Conservation (phyloP, 371 early-diverging fungal species). For the Chytridium lagenaria region DNA sequence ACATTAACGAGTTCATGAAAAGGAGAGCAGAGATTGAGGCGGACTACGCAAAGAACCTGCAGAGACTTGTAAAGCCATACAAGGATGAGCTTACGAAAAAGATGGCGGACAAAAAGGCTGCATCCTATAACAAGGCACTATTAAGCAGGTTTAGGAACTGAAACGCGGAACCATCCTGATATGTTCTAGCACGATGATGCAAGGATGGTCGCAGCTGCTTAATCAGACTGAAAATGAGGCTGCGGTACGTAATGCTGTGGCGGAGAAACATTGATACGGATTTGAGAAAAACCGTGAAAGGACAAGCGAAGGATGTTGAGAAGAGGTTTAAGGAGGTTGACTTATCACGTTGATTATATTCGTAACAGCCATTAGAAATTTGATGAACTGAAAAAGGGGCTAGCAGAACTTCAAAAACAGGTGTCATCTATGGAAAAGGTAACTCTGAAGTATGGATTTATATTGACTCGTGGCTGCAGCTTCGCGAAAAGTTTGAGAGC, state of each 20-base stretch:
- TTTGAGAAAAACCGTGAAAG: constrained; percentile 45
- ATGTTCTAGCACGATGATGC: constrained; percentile 37
- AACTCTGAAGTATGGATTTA: not conserved
- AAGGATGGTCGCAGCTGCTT: constrained; percentile 48
- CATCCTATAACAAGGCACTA: constrained; percentile 38
- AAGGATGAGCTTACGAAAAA: constrained; percentile 45
- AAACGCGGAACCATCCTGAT: not conserved
- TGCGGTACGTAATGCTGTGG: constrained; percentile 24
- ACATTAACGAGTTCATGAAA: constrained; percentile 53
- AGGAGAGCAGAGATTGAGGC: constrained; percentile 46
- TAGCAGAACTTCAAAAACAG: constrained; percentile 41
- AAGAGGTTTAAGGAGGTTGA: constrained; percentile 45
- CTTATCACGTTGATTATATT: not conserved
- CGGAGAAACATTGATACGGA: constrained; percentile 47
- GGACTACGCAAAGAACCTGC: constrained; percentile 42
- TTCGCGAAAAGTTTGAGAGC: constrained; percentile 44
- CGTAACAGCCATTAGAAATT: constrained; percentile 37
- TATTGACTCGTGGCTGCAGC: constrained; percentile 5
- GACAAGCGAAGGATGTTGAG: constrained; percentile 46
- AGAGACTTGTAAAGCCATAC: constrained; percentile 44
- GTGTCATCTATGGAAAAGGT: constrained; percentile 45
- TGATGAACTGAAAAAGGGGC: constrained; percentile 48
- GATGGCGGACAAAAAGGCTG: constrained; percentile 21
- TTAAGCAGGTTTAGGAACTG: constrained; percentile 35
- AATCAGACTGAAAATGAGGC: constrained; percentile 47